These are phyloP conservation scores for Aquilaria agallochum DNA, from an alignment of 441 rosid genomes.

Conservation along the genomic window DNA sequence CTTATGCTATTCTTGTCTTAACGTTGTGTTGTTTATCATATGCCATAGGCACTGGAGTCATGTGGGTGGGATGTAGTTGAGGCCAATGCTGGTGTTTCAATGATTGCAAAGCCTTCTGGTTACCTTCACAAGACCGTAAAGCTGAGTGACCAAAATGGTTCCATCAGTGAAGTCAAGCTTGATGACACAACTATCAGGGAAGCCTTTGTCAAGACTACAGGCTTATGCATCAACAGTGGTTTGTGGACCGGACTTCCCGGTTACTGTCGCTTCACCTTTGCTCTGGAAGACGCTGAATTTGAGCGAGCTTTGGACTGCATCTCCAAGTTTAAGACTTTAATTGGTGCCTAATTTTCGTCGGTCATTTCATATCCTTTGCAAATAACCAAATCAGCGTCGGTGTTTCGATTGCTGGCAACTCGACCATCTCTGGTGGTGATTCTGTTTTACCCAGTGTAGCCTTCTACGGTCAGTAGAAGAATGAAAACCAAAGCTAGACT, in stretches of 20 bases:
- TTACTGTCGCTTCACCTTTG: conserved; percentile 83
- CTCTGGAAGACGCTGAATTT: conserved; percentile 68
- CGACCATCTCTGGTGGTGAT: too few species aligned
- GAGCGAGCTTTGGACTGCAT: conserved; percentile 72
- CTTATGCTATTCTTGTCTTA: conserved; percentile 2
- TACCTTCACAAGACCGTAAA: conserved; percentile 56
- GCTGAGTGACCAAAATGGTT: conserved; percentile 18
- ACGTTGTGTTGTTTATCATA: conserved; percentile 4
- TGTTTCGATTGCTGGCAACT: too few species aligned
- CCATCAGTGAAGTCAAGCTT: conserved; percentile 36
- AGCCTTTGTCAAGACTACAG: conserved; percentile 58
- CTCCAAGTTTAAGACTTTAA: conserved; percentile 40
- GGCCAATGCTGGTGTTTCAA: conserved; percentile 65
- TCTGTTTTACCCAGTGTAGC: too few species aligned
- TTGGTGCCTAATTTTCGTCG: conserved; percentile 18
- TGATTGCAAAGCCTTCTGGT: conserved; percentile 85
- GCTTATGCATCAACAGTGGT: conserved; percentile 82
- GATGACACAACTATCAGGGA: conserved; percentile 67
- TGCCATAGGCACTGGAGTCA: conserved; percentile 55
- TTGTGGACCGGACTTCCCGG: conserved; percentile 86
- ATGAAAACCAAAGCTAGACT: too few species aligned
- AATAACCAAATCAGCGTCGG: too few species aligned
- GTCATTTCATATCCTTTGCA: background rate
- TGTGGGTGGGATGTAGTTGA: conserved; percentile 82
- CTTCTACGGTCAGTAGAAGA: too few species aligned